A percentile compares a stretch with the other conserved stretches of the same genome.
phyloP scores from a whole-genome alignment of 768 basidiomycete genomes.

The Daedaleopsis sinensis region DNA sequence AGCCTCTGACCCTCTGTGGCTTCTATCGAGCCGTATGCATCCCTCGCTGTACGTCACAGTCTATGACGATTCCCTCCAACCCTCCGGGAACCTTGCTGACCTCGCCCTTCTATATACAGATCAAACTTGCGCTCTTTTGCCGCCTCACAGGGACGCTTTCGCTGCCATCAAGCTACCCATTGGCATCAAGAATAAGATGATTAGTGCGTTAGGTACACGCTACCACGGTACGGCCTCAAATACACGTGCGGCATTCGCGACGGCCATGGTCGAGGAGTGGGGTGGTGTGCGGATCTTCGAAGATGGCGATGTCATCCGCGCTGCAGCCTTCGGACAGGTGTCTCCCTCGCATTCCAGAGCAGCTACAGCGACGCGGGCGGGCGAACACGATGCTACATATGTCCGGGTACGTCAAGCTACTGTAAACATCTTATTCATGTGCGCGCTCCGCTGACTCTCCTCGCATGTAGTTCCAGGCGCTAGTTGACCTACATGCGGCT shows the following conservation, averaged over 20 bases:
- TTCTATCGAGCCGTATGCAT: neutral
- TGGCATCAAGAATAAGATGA: neutral
- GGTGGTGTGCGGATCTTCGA: neutral
- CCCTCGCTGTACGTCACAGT: neutral
- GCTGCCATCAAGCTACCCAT: neutral
- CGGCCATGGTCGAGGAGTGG: neutral
- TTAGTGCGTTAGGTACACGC: neutral
- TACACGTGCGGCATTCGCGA: neutral
- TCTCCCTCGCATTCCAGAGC: too few relatives aligned
- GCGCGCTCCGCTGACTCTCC: neutral
- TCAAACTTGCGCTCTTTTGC: neutral
- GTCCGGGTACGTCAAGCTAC: constrained; percentile 33
- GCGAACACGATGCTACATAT: constrained; percentile 34
- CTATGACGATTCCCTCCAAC: too few relatives aligned
- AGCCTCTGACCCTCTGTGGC: neutral
- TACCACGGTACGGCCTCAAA: neutral
- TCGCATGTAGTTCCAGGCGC: neutral
- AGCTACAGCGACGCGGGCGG: too few relatives aligned
- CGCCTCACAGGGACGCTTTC: neutral
- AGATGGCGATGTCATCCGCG: neutral
- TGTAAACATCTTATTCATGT: neutral
- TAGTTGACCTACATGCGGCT: too few relatives aligned
- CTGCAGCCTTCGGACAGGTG: too few relatives aligned
- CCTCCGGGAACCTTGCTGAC: too few relatives aligned
- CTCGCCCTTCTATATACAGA: neutral